Conservation (phyloP, 345 rosid genomes). For the Fremontodendron californicum region DNA sequence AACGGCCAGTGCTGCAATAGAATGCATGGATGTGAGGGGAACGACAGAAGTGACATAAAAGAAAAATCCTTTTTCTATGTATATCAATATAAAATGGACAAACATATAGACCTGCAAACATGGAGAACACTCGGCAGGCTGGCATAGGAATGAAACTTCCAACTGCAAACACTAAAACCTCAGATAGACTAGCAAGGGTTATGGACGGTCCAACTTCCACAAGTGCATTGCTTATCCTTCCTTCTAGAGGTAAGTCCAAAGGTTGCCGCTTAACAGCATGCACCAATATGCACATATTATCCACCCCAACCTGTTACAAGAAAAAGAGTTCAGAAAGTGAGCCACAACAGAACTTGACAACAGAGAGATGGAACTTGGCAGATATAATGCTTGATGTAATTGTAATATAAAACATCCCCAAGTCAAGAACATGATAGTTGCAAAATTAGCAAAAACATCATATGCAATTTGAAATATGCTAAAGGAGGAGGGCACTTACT, state of each 20-base stretch:
- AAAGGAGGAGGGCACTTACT: conserved; percentile 49
- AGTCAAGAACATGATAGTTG: background rate
- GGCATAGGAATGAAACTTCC: conserved; percentile 97
- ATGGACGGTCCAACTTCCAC: conserved; percentile 99
- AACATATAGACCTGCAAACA: conserved; percentile 76
- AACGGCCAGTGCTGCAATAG: conserved; percentile 84
- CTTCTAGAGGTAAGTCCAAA: conserved; percentile 69
- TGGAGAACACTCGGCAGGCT: conserved; percentile 94
- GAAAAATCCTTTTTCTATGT: background rate
- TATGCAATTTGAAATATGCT: conserved; percentile 6
- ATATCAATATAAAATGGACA: background rate
- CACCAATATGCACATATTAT: conserved; percentile 95
- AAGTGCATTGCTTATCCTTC: conserved; percentile 85
- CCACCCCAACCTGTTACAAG: conserved; percentile 80
- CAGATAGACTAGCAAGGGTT: conserved; percentile 94
- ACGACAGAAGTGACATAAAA: background rate
- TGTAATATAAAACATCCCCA: background rate
- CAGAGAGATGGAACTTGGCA: background rate
- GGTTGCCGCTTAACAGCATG: conserved; percentile 96
- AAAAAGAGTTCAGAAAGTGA: conserved; percentile 14
- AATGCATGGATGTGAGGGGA: conserved; percentile 21
- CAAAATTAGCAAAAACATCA: background rate
- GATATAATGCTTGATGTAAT: background rate
- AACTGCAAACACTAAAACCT: conserved; percentile 93
- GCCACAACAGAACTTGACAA: conserved; percentile 5